Evolutionary conservation across 108 stramenopile genomes (phyloP).

Genomic region (Nitzschia palea): DNA sequence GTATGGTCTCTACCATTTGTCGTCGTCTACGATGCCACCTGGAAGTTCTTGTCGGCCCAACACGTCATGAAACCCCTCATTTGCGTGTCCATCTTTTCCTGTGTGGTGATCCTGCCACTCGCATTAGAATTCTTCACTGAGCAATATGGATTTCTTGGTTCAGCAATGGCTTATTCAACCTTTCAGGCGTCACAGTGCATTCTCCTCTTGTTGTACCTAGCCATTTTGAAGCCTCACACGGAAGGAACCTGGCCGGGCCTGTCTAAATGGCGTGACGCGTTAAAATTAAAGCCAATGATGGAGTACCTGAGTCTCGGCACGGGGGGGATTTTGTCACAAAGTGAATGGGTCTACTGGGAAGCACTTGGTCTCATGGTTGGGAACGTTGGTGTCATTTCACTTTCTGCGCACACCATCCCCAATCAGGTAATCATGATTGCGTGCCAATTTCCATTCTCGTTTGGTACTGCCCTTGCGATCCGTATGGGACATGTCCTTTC

Average conservation of each 20-base stretch:
- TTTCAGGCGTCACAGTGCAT: slow-evolving; percentile 29
- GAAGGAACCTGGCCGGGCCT: slow-evolving; percentile 41
- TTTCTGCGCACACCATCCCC: slow-evolving; percentile 47
- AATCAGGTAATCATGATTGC: slow-evolving; percentile 27
- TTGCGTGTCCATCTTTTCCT: slow-evolving; percentile 13
- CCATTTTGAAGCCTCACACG: slow-evolving; percentile 17
- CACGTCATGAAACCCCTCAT: slow-evolving; percentile 38
- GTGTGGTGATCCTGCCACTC: slow-evolving; percentile 25
- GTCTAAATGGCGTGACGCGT: slow-evolving; percentile 12
- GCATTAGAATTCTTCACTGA: slow-evolving; percentile 15
- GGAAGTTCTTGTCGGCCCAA: slow-evolving; percentile 47
- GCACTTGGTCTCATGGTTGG: slow-evolving; percentile 39
- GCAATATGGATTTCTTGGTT: slow-evolving; percentile 37
- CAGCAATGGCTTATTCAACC: slow-evolving; percentile 30
- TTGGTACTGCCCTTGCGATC: slow-evolving; percentile 25
- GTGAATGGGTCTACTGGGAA: slow-evolving; percentile 52
- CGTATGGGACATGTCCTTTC: slow-evolving; percentile 27
- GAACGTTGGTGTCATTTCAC: slow-evolving; percentile 31
- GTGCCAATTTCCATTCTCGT: slow-evolving; percentile 25
- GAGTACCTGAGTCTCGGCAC: slow-evolving; percentile 25
- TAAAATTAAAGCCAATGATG: slow-evolving; percentile 17
- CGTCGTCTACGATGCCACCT: slow-evolving; percentile 16
- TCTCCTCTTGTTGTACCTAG: slow-evolving; percentile 22
- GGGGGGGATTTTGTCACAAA: slow-evolving; percentile 38
- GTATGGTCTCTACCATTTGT: slow-evolving; percentile 33